Evolutionary conservation across 768 basidiomycete species (phyloP).

Genomic region (Termitomyces sp.): DNA sequence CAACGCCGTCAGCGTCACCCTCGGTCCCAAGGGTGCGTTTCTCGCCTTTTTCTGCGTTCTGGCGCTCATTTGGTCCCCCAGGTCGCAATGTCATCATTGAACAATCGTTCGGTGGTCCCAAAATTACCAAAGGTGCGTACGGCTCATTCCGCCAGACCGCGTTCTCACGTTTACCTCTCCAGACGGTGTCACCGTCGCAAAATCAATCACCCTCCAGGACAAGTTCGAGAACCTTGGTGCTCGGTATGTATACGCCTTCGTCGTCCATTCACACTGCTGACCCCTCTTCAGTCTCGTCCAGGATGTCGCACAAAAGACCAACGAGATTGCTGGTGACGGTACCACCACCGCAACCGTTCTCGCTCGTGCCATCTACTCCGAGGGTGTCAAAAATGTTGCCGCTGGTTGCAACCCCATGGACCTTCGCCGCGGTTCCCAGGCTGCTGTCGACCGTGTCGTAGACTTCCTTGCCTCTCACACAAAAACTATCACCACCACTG

Average conservation of each 20-base stretch:
- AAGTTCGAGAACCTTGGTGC: slow-evolving; percentile 99
- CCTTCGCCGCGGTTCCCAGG: slow-evolving; percentile 95
- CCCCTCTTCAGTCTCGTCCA: slow-evolving; percentile 69
- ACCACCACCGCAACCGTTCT: slow-evolving; percentile 98
- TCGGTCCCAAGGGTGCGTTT: slow-evolving; percentile 86
- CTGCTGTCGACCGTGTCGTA: slow-evolving; percentile 94
- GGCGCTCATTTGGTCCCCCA: slow-evolving; percentile 26
- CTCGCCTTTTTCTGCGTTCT: background rate
- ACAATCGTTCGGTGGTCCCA: slow-evolving; percentile 84
- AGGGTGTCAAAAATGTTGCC: slow-evolving; percentile 99
- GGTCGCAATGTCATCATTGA: slow-evolving; percentile 99
- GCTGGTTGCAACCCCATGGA: slow-evolving; percentile 99
- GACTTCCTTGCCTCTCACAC: slow-evolving; percentile 86
- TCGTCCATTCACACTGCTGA: background rate
- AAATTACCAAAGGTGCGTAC: slow-evolving; percentile 89
- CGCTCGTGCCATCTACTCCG: slow-evolving; percentile 95
- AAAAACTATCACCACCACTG: slow-evolving; percentile 93
- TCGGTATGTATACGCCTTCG: slow-evolving; percentile 53
- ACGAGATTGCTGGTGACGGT: slow-evolving; percentile 96
- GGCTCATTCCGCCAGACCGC: slow-evolving; percentile 2
- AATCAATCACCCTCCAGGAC: slow-evolving; percentile 91
- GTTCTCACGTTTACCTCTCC: slow-evolving; percentile 9
- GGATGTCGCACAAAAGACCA: slow-evolving; percentile 95
- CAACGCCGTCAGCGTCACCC: slow-evolving; percentile 93
- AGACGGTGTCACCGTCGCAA: slow-evolving; percentile 99